Evolutionary conservation across 2,329 filamentous ascomycete genomes (phyloP), one percentile per base, ranked within the genome.

Genomic region (Fusarium tanahbumbuense): DNA sequence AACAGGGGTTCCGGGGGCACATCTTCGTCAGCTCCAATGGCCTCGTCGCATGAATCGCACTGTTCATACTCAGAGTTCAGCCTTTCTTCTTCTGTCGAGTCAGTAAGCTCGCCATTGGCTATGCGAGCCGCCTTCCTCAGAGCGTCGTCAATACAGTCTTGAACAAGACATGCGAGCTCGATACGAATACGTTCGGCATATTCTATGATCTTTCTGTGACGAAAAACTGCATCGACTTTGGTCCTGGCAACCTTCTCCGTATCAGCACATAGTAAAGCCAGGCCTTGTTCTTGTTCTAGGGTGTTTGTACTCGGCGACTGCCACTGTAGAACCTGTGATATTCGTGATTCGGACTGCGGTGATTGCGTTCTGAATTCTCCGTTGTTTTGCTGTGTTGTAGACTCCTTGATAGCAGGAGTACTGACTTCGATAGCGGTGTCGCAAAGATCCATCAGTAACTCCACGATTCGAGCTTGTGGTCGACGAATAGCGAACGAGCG

Each of bases 401-500:
- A 86, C 71, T 98, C 95, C 76, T 97, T 98, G 81, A 99, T 92
- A 8, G 94, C 91, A 8, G 96, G 95, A 6, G 93, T 94, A 81
- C 91, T 98, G 76, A 99, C 95, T 79, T 99, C 97, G 48, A 98
- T 87, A 7, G 96, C 91, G 2, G 96, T 99, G 78, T 99, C 96
- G 77, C 96, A 98, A 20, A 99, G 87, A 80, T 99, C 96, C 52
- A 99, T 88, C 25, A 99, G 87, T 40, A 99, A 85, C 80, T 99
- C 97, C 15, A 99, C 94, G 64, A 99, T 98, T 53, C 97, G 90
- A 53, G 94, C 93, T 72, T 98, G 88, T 1, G 96, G 96, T 64
- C 96, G 88, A 63, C 96, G 90, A 54, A 98, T 89, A 56, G 95
- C 95, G 81, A 99, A 99, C 2, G 94, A 97, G 40, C 93, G 89